Percentiles rank a stretch among this genome's conserved stretches.
Conservation (phyloP, 2,329 filamentous ascomycete genomes). For the Colletotrichum sp. region DNA sequence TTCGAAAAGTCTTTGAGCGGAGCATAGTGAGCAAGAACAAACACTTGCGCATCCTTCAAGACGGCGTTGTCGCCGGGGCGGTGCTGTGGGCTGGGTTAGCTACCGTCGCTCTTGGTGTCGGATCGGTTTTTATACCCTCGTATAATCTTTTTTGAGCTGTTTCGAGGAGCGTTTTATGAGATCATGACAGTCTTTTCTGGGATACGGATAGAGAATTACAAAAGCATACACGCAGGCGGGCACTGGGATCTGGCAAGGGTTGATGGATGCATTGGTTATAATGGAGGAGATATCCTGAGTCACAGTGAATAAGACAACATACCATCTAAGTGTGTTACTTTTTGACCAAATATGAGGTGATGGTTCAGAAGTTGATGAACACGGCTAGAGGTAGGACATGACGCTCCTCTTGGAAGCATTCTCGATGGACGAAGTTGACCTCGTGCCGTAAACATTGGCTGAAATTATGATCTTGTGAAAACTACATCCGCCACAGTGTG, state of each 20-base stretch:
- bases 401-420: not conserved
- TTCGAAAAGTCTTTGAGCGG: constrained; percentile 25
- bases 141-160: constrained; percentile 8
- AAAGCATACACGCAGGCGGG: not conserved
- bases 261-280: not conserved
- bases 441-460: not conserved
- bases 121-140: constrained; percentile 25
- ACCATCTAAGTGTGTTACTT: not conserved
- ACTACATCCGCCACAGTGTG: not conserved
- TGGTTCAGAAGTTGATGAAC: not conserved
- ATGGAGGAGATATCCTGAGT: not conserved
- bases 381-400: fast-evolving
- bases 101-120: constrained; percentile 24
- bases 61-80: constrained; percentile 30
- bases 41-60: constrained; percentile 29
- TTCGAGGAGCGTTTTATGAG: not conserved
- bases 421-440: not conserved
- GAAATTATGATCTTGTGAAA: not conserved
- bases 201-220: not conserved
- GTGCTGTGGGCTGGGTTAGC: constrained; percentile 30
- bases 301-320: not conserved
- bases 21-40: constrained; percentile 27
- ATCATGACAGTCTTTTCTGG: not conserved
- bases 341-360: not conserved
- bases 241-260: not conserved